Conservation (phyloP, 805 yeast species). For the Cyberlindnera sargentensis region DNA sequence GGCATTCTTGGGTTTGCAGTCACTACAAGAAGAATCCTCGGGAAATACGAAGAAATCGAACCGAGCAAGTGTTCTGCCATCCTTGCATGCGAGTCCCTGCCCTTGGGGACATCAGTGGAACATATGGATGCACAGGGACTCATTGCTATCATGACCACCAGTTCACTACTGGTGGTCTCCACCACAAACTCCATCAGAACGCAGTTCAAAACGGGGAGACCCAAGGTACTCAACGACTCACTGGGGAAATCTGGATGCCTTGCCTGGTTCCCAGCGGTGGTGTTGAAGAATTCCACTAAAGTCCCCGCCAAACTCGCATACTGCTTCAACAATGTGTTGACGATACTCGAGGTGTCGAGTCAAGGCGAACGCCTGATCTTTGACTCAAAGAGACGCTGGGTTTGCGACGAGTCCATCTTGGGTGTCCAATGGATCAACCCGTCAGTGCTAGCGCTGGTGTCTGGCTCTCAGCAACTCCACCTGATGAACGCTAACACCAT, state of each 20-base stretch:
- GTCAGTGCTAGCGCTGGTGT: slow-evolving; percentile 32
- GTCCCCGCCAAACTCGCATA: slow-evolving; percentile 51
- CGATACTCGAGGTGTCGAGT: slow-evolving; percentile 41
- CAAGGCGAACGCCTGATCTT: slow-evolving; percentile 30
- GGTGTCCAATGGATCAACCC: slow-evolving; percentile 51
- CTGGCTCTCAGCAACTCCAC: slow-evolving; percentile 39
- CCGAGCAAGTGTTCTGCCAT: slow-evolving; percentile 24
- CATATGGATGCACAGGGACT: slow-evolving; percentile 52
- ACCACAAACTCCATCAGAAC: slow-evolving; percentile 43
- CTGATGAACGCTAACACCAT: slow-evolving; percentile 35
- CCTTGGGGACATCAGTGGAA: slow-evolving; percentile 50
- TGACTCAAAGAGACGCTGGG: slow-evolving; percentile 35
- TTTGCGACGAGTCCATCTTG: slow-evolving; percentile 42
- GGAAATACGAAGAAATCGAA: slow-evolving; percentile 30
- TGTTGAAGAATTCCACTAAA: slow-evolving; percentile 16
- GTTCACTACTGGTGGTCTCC: slow-evolving; percentile 45
- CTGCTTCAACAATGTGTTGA: slow-evolving; percentile 58
- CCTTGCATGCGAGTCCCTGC: slow-evolving; percentile 43
- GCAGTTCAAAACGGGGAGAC: slow-evolving; percentile 46
- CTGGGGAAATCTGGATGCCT: slow-evolving; percentile 38
- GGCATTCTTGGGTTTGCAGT: slow-evolving; percentile 46
- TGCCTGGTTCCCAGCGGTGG: slow-evolving; percentile 57
- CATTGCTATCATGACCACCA: slow-evolving; percentile 51
- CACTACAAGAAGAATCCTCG: slow-evolving; percentile 44
- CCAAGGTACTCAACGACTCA: slow-evolving; percentile 29